Evolutionary conservation across 352 stramenopile genomes (phyloP), one percentile per base, ranked within the genome.

Genomic region (Discostella stelligera): DNA sequence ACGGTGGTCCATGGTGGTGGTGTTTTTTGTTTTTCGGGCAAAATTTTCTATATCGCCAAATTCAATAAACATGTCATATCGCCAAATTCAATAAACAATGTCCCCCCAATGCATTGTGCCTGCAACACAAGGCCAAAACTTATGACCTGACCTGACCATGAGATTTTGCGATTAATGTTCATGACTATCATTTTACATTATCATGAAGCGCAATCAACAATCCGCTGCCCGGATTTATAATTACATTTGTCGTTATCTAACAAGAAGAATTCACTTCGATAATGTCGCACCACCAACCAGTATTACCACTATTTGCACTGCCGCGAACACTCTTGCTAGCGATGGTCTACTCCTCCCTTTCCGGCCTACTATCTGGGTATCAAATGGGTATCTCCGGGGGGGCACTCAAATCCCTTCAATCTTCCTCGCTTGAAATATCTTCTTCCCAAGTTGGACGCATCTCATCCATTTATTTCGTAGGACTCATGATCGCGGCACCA

Each of bases 361-460:
- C 74, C 9, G 74, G 74, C 18, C 69, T 82, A 16, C 55, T 82
- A 14, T 82, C 77, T 44, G 89, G 89, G 6, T 93, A 93, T 74
- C 84, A 93, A 69, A 82, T 90, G 53, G 89, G 89, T n/a, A 68
- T 90, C 25, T 82, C 89, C 46, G 74, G 74, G 8, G 82, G 81
- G 27, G 84, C 87, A 7, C 50, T 92, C 14, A 74, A 83, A 1
- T 85, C 83, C 30, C 55, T 93, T 9, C 67, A 80, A 62, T 46
- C 64, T 9, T 44, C 37, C 37, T 69, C 73, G 9, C 81, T 94
- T 65, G 63, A 74, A 46, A 49, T 93, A 8, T 66, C 66, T n/a
- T 67, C 74, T 18, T 53, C 39, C 9, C 75, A 91, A 81, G 32
- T 80, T 62, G 85, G 91, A 78, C 72, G 56, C 27, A 70, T 90